Percentiles rank a stretch among this genome's conserved stretches.
phyloP scores from a whole-genome alignment of 495 filamentous ascomycete species.

The Geopyxis carbonaria region DNA sequence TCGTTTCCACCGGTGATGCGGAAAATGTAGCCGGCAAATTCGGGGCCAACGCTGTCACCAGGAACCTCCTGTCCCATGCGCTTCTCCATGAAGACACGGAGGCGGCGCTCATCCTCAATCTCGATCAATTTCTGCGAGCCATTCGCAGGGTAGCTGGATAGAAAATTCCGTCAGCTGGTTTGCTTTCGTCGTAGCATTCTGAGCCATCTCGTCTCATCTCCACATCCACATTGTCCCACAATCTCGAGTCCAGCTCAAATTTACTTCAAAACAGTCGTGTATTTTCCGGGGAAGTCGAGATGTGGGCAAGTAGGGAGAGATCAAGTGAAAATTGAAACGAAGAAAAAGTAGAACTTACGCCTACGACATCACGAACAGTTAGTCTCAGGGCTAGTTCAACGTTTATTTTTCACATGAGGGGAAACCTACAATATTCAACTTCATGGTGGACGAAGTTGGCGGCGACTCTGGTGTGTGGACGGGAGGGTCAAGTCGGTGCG shows the following conservation, averaged over 20 bases:
- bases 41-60: conserved; percentile 84
- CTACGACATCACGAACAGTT: conserved; percentile 12
- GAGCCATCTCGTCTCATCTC: not conserved
- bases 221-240: not conserved
- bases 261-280: no score
- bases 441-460: conserved; percentile 10
- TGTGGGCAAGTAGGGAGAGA: no score
- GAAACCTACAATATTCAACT: conserved; percentile 8
- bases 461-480: conserved; percentile 19
- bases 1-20: conserved; percentile 99
- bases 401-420: not conserved
- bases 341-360: conserved; percentile 23
- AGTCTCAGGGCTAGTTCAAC: conserved; percentile 3
- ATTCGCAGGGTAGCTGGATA: conserved; percentile 55
- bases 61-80: conserved; percentile 96
- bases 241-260: conserved; percentile 5
- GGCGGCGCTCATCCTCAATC: conserved; percentile 91
- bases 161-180: conserved; percentile 3
- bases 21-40: conserved; percentile 98
- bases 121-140: conserved; percentile 98
- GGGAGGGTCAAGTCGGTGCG: conserved; percentile 20
- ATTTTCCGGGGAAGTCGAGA: no score
- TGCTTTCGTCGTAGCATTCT: not conserved
- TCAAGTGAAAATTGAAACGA: no score
- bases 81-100: conserved; percentile 72